Base-by-base conservation (phyloP, 148 eudicot species). In the Rhododendron griersonianum region DNA sequence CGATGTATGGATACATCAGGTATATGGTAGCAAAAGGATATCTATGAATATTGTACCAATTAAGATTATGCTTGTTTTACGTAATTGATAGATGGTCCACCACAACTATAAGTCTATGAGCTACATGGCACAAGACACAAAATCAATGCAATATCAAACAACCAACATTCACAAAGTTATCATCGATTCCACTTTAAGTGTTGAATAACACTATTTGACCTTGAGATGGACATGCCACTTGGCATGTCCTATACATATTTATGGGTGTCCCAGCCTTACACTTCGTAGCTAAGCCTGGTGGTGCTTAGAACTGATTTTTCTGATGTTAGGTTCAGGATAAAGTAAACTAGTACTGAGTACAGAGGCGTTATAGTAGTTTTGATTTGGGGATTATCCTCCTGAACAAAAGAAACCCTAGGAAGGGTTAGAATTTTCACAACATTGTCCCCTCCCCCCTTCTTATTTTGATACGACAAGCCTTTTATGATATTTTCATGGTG, bases 401-500 rank as follows among this genome's bases (percentile, higher is more conserved):
- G 75, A 69, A 30, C 13, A 69, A 69, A 10, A 13, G 37, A 65
- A n/a, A 25, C 25, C 28, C 30, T 0, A 8, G 71, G 69, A 61
- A 21, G 69, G 69, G n/a, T 9, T 48, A 69, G 35, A 37, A 69
- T 69, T 69, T 69, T 30, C 18, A 30, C 8, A 11, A 69, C 16
- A 30, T 30, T 11, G 33, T 28, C 16, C 75, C 75, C 37, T 30
- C 33, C 25, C 28, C 69, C 28, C 69, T 63, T 10, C 7, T 28
- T 69, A 18, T 48, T 44, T 53, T 71, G 65, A 39, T 14, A 39
- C 44, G 55, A 85, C 51, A 33, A 45, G 65, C 21, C 63, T 85
- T 65, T 44, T 76, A 25, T 76, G 11, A 57, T 84, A 39, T 85
- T 35, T 81, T 61, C 82, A 51, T 86, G 78, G 80, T 83, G 83